These are phyloP conservation scores for Flaveria floridana DNA, from an alignment of 140 eudicot genomes.

Conservation along the genomic window DNA sequence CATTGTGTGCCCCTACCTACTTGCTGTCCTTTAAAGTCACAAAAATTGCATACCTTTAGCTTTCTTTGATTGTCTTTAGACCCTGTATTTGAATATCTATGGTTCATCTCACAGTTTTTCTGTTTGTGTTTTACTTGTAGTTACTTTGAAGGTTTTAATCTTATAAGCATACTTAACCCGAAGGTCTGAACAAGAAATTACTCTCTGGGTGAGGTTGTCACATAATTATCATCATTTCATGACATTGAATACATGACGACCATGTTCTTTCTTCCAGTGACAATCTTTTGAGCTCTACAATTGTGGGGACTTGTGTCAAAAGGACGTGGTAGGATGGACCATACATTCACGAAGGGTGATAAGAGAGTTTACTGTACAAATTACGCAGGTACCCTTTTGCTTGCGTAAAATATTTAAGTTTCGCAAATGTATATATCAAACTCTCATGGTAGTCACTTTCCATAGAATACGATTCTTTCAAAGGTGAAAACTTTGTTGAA, in stretches of 20 bases:
- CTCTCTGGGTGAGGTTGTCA: constrained; percentile 7
- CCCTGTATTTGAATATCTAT: constrained; percentile 11
- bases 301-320: constrained; percentile 11
- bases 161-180: constrained; percentile 8
- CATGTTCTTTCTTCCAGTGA: constrained; percentile 21
- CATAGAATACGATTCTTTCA: constrained; percentile 34
- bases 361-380: background rate
- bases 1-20: constrained; percentile 34
- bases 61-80: constrained; percentile 9
- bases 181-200: background rate
- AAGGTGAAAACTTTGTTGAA: constrained; percentile 28
- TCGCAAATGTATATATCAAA: constrained; percentile 9
- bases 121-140: background rate
- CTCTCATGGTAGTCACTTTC: constrained; percentile 35
- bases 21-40: constrained; percentile 29
- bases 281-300: background rate
- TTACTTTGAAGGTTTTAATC: constrained; percentile 1
- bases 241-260: constrained; percentile 14
- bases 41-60: constrained; percentile 15
- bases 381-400: constrained; percentile 13
- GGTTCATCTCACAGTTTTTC: background rate
- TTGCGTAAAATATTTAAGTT: constrained; percentile 1
- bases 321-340: constrained; percentile 14
- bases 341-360: background rate
- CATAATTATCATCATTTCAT: constrained; percentile 20